Conservation (phyloP, 2,329 filamentous ascomycete species). For the Ceratocystis harringtonii region DNA sequence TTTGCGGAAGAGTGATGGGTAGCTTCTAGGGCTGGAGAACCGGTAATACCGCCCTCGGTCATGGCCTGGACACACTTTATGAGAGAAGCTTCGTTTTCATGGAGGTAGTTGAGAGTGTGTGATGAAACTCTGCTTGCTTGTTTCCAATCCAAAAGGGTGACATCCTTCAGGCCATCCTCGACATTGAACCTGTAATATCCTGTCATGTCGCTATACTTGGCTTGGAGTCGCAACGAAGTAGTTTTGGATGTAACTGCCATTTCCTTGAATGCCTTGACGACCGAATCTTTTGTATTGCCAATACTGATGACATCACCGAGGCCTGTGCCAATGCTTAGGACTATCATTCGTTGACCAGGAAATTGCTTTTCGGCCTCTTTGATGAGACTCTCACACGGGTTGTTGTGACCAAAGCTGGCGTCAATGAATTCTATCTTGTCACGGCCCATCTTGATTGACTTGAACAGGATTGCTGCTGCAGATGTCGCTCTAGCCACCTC, state of each 20-base stretch:
- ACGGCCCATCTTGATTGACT: conserved; percentile 22
- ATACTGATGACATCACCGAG: conserved; percentile 19
- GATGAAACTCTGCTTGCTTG: conserved; percentile 20
- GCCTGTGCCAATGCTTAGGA: conserved; percentile 23
- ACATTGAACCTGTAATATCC: conserved; percentile 23
- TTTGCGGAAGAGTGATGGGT: not conserved
- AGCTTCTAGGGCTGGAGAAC: too few species aligned
- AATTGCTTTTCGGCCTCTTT: conserved; percentile 22
- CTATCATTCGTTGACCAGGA: conserved; percentile 16
- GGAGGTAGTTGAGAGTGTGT: conserved; percentile 20
- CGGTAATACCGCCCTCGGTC: not conserved
- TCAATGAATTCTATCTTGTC: conserved; percentile 23
- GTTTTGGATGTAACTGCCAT: not conserved
- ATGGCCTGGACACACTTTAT: not conserved
- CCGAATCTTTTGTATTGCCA: conserved; percentile 9
- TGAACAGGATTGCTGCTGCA: conserved; percentile 23
- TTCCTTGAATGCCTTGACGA: not conserved
- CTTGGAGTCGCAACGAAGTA: conserved; percentile 7
- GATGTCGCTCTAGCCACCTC: conserved; percentile 23
- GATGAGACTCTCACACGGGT: conserved; percentile 23
- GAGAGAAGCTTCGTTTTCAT: conserved; percentile 4
- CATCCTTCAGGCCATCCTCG: conserved; percentile 21
- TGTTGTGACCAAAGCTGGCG: conserved; percentile 23
- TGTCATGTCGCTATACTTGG: conserved; percentile 17
- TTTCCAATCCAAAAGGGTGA: conserved; percentile 22